Conservation (phyloP, 352 stramenopile genomes). For the Blastocystis sp. region DNA sequence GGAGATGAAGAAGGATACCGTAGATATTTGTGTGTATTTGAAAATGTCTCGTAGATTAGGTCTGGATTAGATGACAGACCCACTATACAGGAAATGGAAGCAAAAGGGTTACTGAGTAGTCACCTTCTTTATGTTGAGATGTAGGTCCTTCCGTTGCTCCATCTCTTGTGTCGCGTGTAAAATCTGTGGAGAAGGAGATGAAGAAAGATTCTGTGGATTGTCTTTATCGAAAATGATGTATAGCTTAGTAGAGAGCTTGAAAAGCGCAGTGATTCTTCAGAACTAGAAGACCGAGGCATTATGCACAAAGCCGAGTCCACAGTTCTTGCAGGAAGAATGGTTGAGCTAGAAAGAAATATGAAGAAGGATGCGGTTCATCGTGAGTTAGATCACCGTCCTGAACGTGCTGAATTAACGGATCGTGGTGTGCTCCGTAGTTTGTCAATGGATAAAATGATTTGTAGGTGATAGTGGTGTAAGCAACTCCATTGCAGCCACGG, state of each 20-base stretch:
- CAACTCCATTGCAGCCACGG: neutral
- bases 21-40: neutral
- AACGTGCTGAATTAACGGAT: neutral
- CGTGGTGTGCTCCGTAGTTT: neutral
- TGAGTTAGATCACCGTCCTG: neutral
- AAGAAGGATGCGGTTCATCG: neutral
- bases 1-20: conserved; percentile 22
- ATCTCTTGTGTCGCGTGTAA: neutral
- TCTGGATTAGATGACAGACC: neutral
- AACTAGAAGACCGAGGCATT: neutral
- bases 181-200: neutral
- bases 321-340: neutral
- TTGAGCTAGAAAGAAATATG: neutral
- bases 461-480: neutral
- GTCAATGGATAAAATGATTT: neutral
- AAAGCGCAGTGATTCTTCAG: neutral
- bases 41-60: neutral
- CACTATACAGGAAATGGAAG: neutral
- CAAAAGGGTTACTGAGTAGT: neutral
- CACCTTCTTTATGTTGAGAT: neutral
- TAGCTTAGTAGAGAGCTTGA: neutral
- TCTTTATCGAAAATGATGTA: neutral
- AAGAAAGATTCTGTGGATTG: neutral
- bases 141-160: neutral
- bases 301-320: neutral